Evolutionary conservation across 2,329 filamentous ascomycete genomes (phyloP), one percentile per base, ranked within the genome.

Genomic region (Colletotrichum sp.): DNA sequence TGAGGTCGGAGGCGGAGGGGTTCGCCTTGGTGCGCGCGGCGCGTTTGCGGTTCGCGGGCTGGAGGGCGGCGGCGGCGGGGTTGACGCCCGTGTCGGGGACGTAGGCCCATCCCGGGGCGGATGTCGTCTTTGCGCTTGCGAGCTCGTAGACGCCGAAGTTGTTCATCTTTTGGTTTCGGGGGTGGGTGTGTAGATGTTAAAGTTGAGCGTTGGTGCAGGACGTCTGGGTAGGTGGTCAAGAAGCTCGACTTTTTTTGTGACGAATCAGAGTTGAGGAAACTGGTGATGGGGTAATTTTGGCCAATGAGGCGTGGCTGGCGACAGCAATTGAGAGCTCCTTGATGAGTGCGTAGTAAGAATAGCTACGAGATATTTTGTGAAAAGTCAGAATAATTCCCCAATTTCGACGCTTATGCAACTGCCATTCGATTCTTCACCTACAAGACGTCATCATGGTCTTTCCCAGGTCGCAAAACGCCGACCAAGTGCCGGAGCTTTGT

Each of bases 51-150:
- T 90, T 91, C 78, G 87, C 85, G 75, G 87, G 89, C 77, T 84
- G 85, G 78, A 88, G 85, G 76, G 89, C 88, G 67, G 87, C 83
- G 79, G 90, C 89, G 12, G 91, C 89, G 15, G 90, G 89, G 71
- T 91, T 89, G 72, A 90, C 89, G 57, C 84, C 90, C 82, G 91
- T 93, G 82, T 98, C 95, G 34, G 96, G 93, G 2, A 98, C 95
- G 83, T 98, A 98, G 15, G 95, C 95, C 94, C 96, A 99, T 81
- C 96, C 96, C 1, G 96, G 96, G 2, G 95, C 94, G 60, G 90
- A 88, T 60, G 92, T 91, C 18, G 92, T 92, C 77, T 92, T 92
- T 32, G 92, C 88, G 81, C 92, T 92, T 44, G 95, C 94, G 73
- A 98, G 88, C 80, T 98, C 94, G 85, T 98, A 93, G 80, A 99